These are phyloP conservation scores for Wickerhamomyces chaumierensis DNA, from an alignment of 805 yeast species.

Conservation along the genomic window DNA sequence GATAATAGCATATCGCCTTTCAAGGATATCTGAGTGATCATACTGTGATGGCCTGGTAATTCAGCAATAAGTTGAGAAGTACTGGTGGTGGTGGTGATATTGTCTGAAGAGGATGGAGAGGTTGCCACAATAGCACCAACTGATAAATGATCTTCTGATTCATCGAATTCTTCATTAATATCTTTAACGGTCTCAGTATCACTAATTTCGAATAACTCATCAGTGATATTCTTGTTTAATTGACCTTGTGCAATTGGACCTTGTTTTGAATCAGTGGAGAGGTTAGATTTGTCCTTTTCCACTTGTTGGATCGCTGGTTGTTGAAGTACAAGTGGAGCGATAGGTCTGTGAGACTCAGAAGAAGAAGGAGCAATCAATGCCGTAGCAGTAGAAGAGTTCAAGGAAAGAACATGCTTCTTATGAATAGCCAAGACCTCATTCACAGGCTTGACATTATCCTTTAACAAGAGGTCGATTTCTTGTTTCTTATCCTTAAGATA, in stretches of 20 bases:
- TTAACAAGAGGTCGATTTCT: neutral
- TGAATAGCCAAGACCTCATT: neutral
- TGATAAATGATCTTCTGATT: too few relatives aligned
- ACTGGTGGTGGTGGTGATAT: too few relatives aligned
- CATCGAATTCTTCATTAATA: neutral
- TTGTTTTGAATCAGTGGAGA: too few relatives aligned
- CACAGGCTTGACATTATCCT: neutral
- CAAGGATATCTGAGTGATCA: neutral
- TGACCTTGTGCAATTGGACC: too few relatives aligned
- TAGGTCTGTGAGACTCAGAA: neutral
- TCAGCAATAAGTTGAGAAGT: neutral
- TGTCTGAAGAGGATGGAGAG: neutral
- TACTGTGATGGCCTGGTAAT: neutral
- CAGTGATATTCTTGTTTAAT: too few relatives aligned
- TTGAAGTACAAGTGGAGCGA: too few relatives aligned
- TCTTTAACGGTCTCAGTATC: neutral
- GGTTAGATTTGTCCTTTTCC: neutral
- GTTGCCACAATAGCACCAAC: too few relatives aligned
- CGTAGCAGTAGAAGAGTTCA: neutral
- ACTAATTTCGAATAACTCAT: neutral
- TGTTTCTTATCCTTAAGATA: neutral
- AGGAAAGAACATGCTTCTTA: neutral
- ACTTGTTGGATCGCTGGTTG: too few relatives aligned
- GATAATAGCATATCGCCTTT: neutral
- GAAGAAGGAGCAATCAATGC: neutral